phyloP scores from a whole-genome alignment of 164 flowering plant species.

The Sextonia rubra region DNA sequence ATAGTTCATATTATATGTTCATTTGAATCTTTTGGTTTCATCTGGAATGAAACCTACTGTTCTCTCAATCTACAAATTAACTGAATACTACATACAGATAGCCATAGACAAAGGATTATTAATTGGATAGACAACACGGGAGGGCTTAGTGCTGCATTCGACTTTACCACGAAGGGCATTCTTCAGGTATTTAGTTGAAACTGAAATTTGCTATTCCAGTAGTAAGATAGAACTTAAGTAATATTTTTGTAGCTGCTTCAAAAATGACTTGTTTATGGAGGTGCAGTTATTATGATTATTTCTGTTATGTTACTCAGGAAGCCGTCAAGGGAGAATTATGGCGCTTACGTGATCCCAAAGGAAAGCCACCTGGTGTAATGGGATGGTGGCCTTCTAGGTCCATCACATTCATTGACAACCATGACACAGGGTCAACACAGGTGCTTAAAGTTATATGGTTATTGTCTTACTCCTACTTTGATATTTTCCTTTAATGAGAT shows the following conservation, averaged over 20 bases:
- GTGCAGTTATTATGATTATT: background rate
- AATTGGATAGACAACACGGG: conserved; percentile 89
- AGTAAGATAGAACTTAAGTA: background rate
- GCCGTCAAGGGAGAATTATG: conserved; percentile 89
- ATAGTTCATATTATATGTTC: background rate
- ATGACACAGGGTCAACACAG: conserved; percentile 98
- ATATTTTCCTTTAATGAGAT: background rate
- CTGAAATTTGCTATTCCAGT: background rate
- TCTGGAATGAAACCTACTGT: background rate
- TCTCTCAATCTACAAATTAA: background rate
- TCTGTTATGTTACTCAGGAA: conserved; percentile 43
- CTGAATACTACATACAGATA: conserved; percentile 44
- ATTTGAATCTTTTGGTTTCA: background rate
- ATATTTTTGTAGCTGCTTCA: conserved; percentile 1
- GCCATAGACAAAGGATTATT: conserved; percentile 82
- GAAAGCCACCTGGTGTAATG: conserved; percentile 93
- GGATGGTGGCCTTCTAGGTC: conserved; percentile 99
- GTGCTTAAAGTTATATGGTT: conserved; percentile 22
- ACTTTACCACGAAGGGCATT: conserved; percentile 91
- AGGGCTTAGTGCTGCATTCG: conserved; percentile 78
- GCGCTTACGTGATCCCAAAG: conserved; percentile 84
- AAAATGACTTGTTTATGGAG: background rate
- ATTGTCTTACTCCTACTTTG: background rate
- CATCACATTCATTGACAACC: conserved; percentile 87
- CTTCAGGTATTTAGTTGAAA: conserved; percentile 60